Evolutionary conservation across 2,329 filamentous ascomycete species (phyloP), one percentile per base, ranked within the genome.

Genomic region (Alternaria gansuensis): DNA sequence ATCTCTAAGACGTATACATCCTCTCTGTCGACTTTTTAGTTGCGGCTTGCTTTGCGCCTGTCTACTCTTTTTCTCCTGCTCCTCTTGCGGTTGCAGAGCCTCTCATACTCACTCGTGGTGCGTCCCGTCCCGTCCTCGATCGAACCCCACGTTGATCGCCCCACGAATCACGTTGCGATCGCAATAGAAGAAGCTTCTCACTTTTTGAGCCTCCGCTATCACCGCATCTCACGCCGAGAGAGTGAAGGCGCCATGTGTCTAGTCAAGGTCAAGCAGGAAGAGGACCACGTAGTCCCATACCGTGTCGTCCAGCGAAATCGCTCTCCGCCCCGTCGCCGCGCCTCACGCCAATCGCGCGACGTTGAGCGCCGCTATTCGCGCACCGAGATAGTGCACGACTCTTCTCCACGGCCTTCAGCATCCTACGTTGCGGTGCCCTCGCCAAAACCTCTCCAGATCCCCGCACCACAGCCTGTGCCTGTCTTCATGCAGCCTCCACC

Each of bases 191-290:
- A 52, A 43, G 44, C 55, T 41, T 57, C 52, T 53, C 55, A 50
- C 51, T 43, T 48, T 54, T 40, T 29, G 51, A 46, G 31, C 34
- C 40, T 17, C 51, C 39, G 44, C 41, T 51, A 5, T 39, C 28
- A 31, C 52, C 46, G 45, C 55, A 28, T 48, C 41, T 14, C 45
- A 54, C 41, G 55, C 50, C 23, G 41, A 57, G 33, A 21, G 33
- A 21, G 29, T 39, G 31, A 45, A 40, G 28, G 39, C 63, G 58
- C 63, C 41, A 82, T 83, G 81, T 83, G 81, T 70, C 78, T 82
- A 34, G 68, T 82, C 71, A 78, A 77, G 60, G 78, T 82, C 54
- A 77, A 77, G 58, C 75, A 80, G 51, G 78, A 80, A 54, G 80
- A 81, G 62, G 80, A 82, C 41, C 72, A 78, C 44, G 72, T 78